Evolutionary conservation across 1,139 yeast genomes (phyloP).

Genomic region (Lodderomyces metapsilosis): DNA sequence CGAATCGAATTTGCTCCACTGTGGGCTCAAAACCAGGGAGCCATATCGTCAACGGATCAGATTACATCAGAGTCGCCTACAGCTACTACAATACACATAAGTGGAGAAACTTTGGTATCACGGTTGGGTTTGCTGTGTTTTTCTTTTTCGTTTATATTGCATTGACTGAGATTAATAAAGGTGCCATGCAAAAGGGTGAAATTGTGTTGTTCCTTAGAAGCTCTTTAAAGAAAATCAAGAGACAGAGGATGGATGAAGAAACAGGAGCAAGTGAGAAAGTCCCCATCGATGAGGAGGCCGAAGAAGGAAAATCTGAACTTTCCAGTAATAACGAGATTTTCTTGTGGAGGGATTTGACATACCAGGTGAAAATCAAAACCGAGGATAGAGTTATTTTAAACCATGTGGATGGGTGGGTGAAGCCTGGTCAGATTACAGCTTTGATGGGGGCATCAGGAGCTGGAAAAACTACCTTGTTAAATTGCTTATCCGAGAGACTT

Average conservation of each 20-base stretch:
- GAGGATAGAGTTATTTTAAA: slow-evolving; percentile 65
- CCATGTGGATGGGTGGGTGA: slow-evolving; percentile 67
- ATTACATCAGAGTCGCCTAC: slow-evolving; percentile 47
- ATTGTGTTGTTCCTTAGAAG: slow-evolving; percentile 56
- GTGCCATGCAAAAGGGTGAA: slow-evolving; percentile 86
- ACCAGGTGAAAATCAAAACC: slow-evolving; percentile 64
- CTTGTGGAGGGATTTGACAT: slow-evolving; percentile 79
- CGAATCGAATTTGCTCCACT: slow-evolving; percentile 53
- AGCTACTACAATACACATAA: slow-evolving; percentile 56
- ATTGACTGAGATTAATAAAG: slow-evolving; percentile 66
- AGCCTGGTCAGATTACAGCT: slow-evolving; percentile 34
- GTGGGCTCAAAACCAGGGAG: slow-evolving; percentile 67
- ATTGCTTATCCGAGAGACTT: slow-evolving; percentile 34
- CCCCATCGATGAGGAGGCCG: slow-evolving; percentile 8
- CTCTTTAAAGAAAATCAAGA: slow-evolving; percentile 39
- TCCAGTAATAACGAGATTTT: slow-evolving; percentile 44
- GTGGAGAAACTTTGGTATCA: slow-evolving; percentile 86
- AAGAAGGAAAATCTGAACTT: slow-evolving; percentile 26
- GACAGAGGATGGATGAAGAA: slow-evolving; percentile 20
- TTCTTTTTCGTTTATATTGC: slow-evolving; percentile 56
- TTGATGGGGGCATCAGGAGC: slow-evolving; percentile 40
- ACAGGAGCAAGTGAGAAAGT: slow-evolving; percentile 13
- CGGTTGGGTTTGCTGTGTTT: slow-evolving; percentile 53
- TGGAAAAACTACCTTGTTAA: slow-evolving; percentile 36
- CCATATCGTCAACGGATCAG: slow-evolving; percentile 54